Base-by-base conservation (phyloP, 1,284 basidiomycete species). In the Melampsora americana region DNA sequence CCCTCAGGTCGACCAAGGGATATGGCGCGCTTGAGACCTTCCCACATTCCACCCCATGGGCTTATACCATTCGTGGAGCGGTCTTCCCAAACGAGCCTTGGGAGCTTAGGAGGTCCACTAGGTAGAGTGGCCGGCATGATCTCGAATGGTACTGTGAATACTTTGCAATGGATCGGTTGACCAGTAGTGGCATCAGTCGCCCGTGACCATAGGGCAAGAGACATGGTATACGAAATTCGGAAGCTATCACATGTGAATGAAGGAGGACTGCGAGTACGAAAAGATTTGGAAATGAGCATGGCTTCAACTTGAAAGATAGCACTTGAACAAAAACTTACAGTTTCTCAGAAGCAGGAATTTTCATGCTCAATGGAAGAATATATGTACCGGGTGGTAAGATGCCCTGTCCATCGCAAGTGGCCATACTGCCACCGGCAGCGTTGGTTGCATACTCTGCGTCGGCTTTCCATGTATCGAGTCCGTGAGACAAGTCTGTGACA, bases 221-320 rank as follows among this genome's bases (percentile, higher is more conserved):
- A 80, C 81, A 82, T 82, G 26, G 80, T 80, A 78, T 82, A 82
- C 30, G 78, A 78, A 59, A 82, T 81, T 20, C 80, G 78, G 78
- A 81, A 81, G 28, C 81, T 79, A 0, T 79, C 76, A 65, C 79
- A 79, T 42, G 80, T 80, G 77, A 81, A 81, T 5, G 81, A 81
- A 11, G 81, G 81, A 16, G 81, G 81, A 48, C 81, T 82, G 68
- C 4, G n/a, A 3, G 14, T 0, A 20, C 18, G 6, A 5, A 53
- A n/a, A 20, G 65, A 42, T 26, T 42, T 42, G 39, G 1, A 12
- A 42, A 42, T 42, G 6, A 42, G 39, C 39, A 42, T 42, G 12
- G 39, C 39, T 7, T 42, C 39, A 42, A 12, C 39, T 6, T 5
- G 6, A 1, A 12, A 11, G 39, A 42, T 42, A 9, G 5, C 5